Evolutionary conservation across 208 protist species (phyloP).

Genomic region (Spongospora subterranea): DNA sequence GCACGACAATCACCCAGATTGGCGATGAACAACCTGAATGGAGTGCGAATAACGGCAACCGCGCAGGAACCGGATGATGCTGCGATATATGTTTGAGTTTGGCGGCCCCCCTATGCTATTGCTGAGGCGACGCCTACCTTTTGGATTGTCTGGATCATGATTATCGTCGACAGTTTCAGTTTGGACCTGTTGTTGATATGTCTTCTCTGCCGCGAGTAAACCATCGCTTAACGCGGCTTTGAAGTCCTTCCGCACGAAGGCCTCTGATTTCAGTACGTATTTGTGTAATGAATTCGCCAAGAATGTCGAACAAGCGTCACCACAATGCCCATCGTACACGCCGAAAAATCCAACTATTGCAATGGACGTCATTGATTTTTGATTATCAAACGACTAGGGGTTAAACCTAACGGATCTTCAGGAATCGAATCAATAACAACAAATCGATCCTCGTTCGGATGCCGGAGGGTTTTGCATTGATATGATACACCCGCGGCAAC

Average conservation of each 20-base stretch:
- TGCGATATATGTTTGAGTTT: not conserved
- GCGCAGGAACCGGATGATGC: constrained; percentile 37
- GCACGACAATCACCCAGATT: constrained; percentile 43
- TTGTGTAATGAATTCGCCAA: constrained; percentile 24
- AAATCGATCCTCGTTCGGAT: constrained; percentile 44
- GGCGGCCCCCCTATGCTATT: too few species aligned
- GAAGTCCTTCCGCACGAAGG: not conserved
- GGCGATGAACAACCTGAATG: constrained; percentile 1
- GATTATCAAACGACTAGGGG: not conserved
- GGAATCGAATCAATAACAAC: not conserved
- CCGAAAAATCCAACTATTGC: constrained; percentile 8
- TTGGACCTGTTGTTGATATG: not conserved
- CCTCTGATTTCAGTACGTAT: not conserved
- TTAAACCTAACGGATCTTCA: not conserved
- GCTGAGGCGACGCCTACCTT: not conserved
- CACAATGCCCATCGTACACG: constrained; percentile 50
- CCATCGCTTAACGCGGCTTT: constrained; percentile 6
- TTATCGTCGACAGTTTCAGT: not conserved
- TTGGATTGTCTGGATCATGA: not conserved
- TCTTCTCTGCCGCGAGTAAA: not conserved
- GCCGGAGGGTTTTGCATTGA: constrained; percentile 30
- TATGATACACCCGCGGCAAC: not conserved
- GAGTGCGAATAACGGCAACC: not conserved
- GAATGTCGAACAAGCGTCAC: constrained; percentile 20
- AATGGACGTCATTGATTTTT: not conserved